Percentiles rank a stretch among this genome's conserved stretches.
Evolutionary conservation across 495 filamentous ascomycete species (phyloP).

Genomic region (Lindgomyces ingoldianus): DNA sequence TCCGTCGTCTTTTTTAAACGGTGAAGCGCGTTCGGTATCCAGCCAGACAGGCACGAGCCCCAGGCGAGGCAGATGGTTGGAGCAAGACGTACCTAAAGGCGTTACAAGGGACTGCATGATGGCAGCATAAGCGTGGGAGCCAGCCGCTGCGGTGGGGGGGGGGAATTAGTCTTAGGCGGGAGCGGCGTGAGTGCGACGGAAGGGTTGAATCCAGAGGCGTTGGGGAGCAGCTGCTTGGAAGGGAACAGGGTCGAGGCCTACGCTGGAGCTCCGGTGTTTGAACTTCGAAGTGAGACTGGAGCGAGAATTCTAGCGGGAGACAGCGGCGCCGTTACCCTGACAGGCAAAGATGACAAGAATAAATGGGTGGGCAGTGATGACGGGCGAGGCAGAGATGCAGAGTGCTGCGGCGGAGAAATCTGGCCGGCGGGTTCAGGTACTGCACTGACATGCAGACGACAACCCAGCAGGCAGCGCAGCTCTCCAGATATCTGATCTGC

Average conservation of each 20-base stretch:
- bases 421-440: background rate
- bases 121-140: constrained; percentile 35
- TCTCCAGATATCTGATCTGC: constrained; percentile 29
- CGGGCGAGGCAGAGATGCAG: background rate
- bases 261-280: too few species aligned
- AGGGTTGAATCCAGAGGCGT: background rate
- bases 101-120: constrained; percentile 39
- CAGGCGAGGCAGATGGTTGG: constrained; percentile 28
- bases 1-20: constrained; percentile 8
- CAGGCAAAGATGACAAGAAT: constrained; percentile 20
- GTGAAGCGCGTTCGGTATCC: constrained; percentile 13
- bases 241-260: background rate
- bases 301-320: too few species aligned
- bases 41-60: constrained; percentile 35
- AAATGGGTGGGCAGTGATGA: background rate
- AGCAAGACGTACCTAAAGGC: constrained; percentile 36
- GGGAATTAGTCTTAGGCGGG: constrained; percentile 8
- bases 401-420: background rate
- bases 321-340: too few species aligned
- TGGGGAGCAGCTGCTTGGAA: background rate
- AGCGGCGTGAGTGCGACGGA: background rate
- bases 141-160: constrained; percentile 10
- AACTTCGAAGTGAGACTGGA: too few species aligned
- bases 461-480: background rate
- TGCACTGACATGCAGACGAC: background rate